Evolutionary conservation across 177 flowering plant species (phyloP).

Genomic region (Vitis hybrid): DNA sequence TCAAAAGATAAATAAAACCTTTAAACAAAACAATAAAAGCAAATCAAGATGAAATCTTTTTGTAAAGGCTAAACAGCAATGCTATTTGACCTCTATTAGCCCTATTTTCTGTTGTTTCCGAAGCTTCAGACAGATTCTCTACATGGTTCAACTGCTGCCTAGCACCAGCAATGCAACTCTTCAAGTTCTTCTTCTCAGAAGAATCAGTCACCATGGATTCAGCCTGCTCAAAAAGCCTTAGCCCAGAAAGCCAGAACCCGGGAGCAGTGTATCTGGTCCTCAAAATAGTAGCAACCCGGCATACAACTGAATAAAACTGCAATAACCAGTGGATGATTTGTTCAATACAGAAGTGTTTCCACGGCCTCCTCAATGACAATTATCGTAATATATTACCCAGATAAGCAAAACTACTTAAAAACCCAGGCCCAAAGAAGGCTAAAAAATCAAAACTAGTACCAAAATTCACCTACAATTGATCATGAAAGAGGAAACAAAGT

Average conservation of each 20-base stretch:
- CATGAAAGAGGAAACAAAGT: too few species aligned
- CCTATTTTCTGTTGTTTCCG: slow-evolving; percentile 23
- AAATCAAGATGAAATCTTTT: neutral
- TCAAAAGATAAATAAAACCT: neutral
- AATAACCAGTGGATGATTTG: neutral
- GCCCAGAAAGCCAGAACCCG: slow-evolving; percentile 86
- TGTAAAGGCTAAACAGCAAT: neutral
- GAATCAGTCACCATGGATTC: slow-evolving; percentile 42
- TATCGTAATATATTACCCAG: neutral
- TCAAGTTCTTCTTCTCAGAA: slow-evolving; percentile 65
- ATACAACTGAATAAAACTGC: slow-evolving; percentile 75
- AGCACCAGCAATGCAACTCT: slow-evolving; percentile 59
- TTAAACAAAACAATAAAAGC: neutral
- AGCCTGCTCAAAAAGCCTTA: slow-evolving; percentile 68
- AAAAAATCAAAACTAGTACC: too few species aligned
- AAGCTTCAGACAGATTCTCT: slow-evolving; percentile 36
- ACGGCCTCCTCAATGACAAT: neutral
- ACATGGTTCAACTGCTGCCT: slow-evolving; percentile 50
- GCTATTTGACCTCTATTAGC: slow-evolving; percentile 30
- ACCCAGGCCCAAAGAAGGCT: too few species aligned
- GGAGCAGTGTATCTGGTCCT: slow-evolving; percentile 87
- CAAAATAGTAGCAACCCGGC: slow-evolving; percentile 75
- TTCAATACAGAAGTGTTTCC: too few species aligned
- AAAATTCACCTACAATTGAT: too few species aligned
- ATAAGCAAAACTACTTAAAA: neutral